phyloP scores from a whole-genome alignment of 306 rosid species.

The Comarum palustre region DNA sequence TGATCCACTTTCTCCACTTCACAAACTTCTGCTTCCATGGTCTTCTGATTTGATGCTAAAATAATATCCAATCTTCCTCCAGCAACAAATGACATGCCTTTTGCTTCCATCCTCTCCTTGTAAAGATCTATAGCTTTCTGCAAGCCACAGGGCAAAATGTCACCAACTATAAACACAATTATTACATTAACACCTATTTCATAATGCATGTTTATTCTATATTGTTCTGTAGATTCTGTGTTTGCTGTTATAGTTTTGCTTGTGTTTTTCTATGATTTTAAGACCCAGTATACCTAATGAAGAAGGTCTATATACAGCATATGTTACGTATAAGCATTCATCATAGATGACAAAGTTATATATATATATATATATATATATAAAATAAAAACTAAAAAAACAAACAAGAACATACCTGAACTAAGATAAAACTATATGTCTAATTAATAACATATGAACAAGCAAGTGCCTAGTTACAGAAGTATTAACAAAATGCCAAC shows the following conservation, averaged over 20 bases:
- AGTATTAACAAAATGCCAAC: background rate
- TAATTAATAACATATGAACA: background rate
- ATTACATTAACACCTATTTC: background rate
- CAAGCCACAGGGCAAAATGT: constrained; percentile 30
- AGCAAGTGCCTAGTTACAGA: background rate
- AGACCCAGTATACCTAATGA: background rate
- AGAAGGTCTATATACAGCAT: background rate
- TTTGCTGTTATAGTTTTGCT: background rate
- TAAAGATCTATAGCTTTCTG: constrained; percentile 82
- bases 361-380: no score
- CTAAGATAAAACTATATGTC: background rate
- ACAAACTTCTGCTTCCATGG: constrained; percentile 35
- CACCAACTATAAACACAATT: background rate
- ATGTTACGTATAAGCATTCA: background rate
- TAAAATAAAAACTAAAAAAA: background rate
- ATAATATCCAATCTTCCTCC: constrained; percentile 41
- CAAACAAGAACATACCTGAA: background rate
- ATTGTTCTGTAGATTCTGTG: background rate
- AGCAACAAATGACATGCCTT: constrained; percentile 24
- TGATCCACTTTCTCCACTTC: constrained; percentile 38
- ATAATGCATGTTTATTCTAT: background rate
- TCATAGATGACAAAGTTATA: no score
- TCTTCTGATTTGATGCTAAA: constrained; percentile 39
- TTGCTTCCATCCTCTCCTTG: constrained; percentile 60
- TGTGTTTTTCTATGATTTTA: background rate